Base-by-base conservation (phyloP, 2,329 filamentous ascomycete genomes). In the Phaeomoniella chlamydospora region DNA sequence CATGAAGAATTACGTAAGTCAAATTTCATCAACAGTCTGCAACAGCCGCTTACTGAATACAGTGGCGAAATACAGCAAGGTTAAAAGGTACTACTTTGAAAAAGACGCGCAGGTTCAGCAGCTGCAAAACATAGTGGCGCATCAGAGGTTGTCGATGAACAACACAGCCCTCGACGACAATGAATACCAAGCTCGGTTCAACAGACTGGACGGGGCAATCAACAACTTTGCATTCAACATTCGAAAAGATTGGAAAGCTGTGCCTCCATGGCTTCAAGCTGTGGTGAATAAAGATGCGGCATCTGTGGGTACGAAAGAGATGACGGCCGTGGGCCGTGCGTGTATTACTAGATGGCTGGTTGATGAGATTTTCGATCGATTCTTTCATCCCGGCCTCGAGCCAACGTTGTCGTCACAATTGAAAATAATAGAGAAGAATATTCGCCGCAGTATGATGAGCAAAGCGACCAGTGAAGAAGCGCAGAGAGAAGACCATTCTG, bases 21-120 rank as follows among this genome's bases (percentile, higher is more conserved):
- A 33, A 13, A 13, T 26, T 26, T 4, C 34, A 36, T n/a, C n/a
- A n/a, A n/a, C n/a, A n/a, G n/a, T n/a, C n/a, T n/a, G n/a, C n/a
- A n/a, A n/a, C n/a, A n/a, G n/a, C n/a, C n/a, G n/a, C n/a, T n/a
- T n/a, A n/a, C n/a, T n/a, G n/a, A n/a, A n/a, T 40, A 36, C 44
- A 94, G 87, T 90, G 51, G 76, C 75, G 46, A 98, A 98, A 63
- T 98, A 98, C 56, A 92, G 92, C 56, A 94, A 94, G 54, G 88
- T 98, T 39, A 98, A 98, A 65, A 78, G 86, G 38, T 82, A 94
- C 49, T 98, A 94, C 55, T 96, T 96, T 56, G 90, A 96, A 44
- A 80, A 93, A 48, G 81, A 79, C 45, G 70, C 77, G 13, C 87
- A 94, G 57, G 82, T 96, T 15, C 88, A 94, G 56, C 81, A 90